Evolutionary conservation across 2,329 filamentous ascomycete genomes (phyloP).

Genomic region (Xylariaceae sp.): DNA sequence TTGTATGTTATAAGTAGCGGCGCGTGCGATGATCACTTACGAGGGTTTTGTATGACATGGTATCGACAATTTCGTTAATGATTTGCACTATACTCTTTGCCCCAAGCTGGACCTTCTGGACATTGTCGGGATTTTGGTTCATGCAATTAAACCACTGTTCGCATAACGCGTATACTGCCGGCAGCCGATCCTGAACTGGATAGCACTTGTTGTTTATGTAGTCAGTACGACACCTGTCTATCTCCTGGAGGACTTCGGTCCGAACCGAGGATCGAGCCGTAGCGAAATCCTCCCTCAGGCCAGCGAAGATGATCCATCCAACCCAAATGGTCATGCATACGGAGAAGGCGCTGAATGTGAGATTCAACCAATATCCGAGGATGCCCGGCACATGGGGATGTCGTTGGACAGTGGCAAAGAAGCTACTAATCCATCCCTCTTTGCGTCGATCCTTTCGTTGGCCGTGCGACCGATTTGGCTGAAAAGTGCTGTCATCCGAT

Average conservation of each 20-base stretch:
- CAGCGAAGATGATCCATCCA: slow-evolving; percentile 61
- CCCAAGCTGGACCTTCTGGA: slow-evolving; percentile 74
- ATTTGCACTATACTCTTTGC: slow-evolving; percentile 88
- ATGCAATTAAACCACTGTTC: slow-evolving; percentile 82
- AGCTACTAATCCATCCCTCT: slow-evolving; percentile 38
- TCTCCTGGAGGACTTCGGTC: slow-evolving; percentile 64
- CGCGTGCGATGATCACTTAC: slow-evolving; percentile 33
- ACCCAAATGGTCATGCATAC: slow-evolving; percentile 47
- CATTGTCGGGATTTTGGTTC: slow-evolving; percentile 70
- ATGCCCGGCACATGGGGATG: slow-evolving; percentile 56
- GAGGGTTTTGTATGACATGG: slow-evolving; percentile 76
- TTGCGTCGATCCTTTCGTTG: slow-evolving; percentile 25
- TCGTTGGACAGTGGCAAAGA: slow-evolving; percentile 49
- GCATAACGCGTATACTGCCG: slow-evolving; percentile 68
- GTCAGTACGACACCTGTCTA: slow-evolving; percentile 65
- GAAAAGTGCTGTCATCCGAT: slow-evolving; percentile 41
- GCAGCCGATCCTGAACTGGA: slow-evolving; percentile 55
- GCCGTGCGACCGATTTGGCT: slow-evolving; percentile 22
- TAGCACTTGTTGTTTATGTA: slow-evolving; percentile 74
- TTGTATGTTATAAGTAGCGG: background rate
- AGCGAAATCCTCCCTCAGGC: slow-evolving; percentile 69
- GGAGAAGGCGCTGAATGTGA: slow-evolving; percentile 55
- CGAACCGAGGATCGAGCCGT: slow-evolving; percentile 64
- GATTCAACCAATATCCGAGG: slow-evolving; percentile 53
- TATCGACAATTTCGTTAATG: slow-evolving; percentile 87